Percentiles rank a stretch among this genome's conserved stretches.
These are phyloP conservation scores for Vitis rupestris DNA, from an alignment of 164 flowering plant genomes.

Conservation along the genomic window DNA sequence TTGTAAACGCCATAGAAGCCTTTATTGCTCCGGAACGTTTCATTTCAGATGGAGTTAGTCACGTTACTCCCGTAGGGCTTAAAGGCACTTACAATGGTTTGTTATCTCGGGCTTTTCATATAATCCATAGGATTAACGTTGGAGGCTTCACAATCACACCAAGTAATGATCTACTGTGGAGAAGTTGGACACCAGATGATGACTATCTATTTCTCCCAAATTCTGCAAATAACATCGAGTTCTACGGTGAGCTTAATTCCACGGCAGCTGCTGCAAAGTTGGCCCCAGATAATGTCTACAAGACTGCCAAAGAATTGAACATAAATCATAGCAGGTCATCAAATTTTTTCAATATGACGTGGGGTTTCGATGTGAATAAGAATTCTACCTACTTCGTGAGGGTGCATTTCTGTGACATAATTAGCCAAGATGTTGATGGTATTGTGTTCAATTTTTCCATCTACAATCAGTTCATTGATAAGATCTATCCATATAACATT, in stretches of 20 bases:
- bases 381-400: conserved; percentile 29
- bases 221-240: conserved; percentile 9
- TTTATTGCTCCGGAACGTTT: conserved; percentile 21
- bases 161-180: conserved; percentile 23
- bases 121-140: conserved; percentile 41
- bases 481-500: conserved; percentile 6
- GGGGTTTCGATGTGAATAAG: conserved; percentile 35
- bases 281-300: conserved; percentile 45
- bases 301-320: conserved; percentile 37
- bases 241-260: neutral
- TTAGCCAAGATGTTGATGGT: neutral
- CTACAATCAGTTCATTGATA: neutral
- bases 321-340: neutral
- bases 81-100: conserved; percentile 1
- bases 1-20: conserved; percentile 41
- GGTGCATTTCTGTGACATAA: conserved; percentile 43
- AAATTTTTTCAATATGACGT: conserved; percentile 28
- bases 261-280: conserved; percentile 9
- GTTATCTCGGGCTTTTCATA: conserved; percentile 13
- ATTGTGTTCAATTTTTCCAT: conserved; percentile 28
- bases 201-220: conserved; percentile 10
- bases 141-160: conserved; percentile 26
- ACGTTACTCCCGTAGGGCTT: conserved; percentile 8
- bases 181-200: conserved; percentile 39
- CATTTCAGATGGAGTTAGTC: neutral